Evolutionary conservation across 2,329 filamentous ascomycete genomes (phyloP), one percentile per base, ranked within the genome.

Genomic region (Alternaria angustiovoidea): DNA sequence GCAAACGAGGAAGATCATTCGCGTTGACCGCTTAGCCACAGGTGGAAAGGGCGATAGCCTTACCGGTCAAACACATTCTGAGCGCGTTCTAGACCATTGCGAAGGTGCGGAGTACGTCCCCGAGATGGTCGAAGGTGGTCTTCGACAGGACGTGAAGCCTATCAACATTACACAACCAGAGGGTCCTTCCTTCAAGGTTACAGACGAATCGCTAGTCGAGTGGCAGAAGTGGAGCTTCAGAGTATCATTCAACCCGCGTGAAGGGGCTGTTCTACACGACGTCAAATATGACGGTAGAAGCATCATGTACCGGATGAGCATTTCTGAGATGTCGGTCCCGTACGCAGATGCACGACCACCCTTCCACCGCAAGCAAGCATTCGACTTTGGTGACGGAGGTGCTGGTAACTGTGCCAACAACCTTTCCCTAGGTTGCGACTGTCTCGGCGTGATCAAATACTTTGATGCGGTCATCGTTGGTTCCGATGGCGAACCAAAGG

Each of bases 251-350:
- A 80, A 78, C 46, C 72, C 75, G 11, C 72, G 78, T 12, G 78
- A 93, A 74, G 90, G 90, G 7, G 85, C 88, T 8, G 88, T 90
- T 3, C 81, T 93, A 3, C 89, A 92, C 90, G 89, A 92, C 66
- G 79, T 93, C 16, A 83, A 84, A 69, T 93, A 90, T 70, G 87
- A 90, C 65, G 84, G 84, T 36, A 83, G 89, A 18, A 87, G 85
- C 42, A 80, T 92, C 28, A 83, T 92, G 70, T 89, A 91, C 77
- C 84, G 90, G 1, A 75, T 92, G 30, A 87, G 86, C 62, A 83
- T 90, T 59, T 87, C 86, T 63, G 90, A 93, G 74, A 90, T 92
- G 86, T 81, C 82, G 5, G 88, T 91, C 0, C 88, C 88, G 0
- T 92, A 91, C 65, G 88, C 82, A 3, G 89, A 91, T 67, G 87